Evolutionary conservation across 257 asterid species (phyloP).

Genomic region (Nicotiana obtusifolia): DNA sequence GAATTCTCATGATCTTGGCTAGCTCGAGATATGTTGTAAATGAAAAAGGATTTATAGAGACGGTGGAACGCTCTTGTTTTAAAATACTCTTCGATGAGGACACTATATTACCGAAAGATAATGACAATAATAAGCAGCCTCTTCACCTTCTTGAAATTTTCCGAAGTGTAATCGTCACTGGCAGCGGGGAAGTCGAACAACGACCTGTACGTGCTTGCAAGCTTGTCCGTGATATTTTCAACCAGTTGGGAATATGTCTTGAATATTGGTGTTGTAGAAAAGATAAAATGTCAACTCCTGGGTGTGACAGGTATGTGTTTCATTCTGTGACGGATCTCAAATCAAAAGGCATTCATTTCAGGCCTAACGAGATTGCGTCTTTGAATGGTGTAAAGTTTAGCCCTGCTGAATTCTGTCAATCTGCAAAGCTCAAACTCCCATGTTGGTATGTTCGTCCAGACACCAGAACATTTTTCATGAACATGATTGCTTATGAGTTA

Average conservation of each 20-base stretch:
- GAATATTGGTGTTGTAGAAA: no score
- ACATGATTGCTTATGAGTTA: not conserved
- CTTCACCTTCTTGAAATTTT: not conserved
- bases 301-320: no score
- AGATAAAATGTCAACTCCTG: no score
- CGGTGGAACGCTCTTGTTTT: not conserved
- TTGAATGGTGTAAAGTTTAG: not conserved
- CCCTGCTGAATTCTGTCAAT: not conserved
- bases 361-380: not conserved
- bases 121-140: no score
- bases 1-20: conserved; percentile 9
- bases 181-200: no score
- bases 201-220: no score
- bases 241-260: no score
- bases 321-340: not conserved
- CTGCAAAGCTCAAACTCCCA: not conserved
- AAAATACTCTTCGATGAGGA: not conserved
- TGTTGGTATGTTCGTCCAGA: not conserved
- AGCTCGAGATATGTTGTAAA: not conserved
- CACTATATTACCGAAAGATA: no score
- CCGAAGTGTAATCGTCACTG: not conserved
- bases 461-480: not conserved
- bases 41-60: no score
- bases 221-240: no score
- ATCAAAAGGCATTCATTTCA: not conserved